These are phyloP conservation scores for Sarocladiaceae sp. DNA, from an alignment of 2,329 filamentous ascomycete genomes.

Conservation along the genomic window DNA sequence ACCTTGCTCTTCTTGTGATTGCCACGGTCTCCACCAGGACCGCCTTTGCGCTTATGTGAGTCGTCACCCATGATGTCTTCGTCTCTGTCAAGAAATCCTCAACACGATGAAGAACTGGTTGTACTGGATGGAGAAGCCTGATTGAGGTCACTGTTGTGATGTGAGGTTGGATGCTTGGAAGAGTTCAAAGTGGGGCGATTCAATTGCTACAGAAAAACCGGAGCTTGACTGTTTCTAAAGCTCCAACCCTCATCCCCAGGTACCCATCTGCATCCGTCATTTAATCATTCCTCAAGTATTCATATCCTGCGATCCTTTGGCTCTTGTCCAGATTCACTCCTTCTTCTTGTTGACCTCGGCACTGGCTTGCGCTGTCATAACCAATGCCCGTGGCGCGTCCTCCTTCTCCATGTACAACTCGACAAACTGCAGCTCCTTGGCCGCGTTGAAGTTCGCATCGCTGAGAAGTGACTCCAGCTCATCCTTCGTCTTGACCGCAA, in stretches of 20 bases:
- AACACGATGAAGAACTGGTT: too few species aligned
- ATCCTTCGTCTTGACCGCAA: slow-evolving; percentile 61
- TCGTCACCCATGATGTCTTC: slow-evolving; percentile 24
- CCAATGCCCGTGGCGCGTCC: slow-evolving; percentile 66
- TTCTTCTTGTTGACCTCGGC: slow-evolving; percentile 58
- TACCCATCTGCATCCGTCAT: not conserved
- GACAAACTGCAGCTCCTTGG: slow-evolving; percentile 59
- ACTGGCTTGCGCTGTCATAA: slow-evolving; percentile 63
- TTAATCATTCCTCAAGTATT: too few species aligned
- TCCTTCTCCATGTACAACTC: slow-evolving; percentile 76
- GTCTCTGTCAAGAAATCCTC: not conserved
- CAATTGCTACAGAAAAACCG: not conserved
- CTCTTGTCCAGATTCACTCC: slow-evolving; percentile 16
- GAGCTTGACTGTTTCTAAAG: not conserved
- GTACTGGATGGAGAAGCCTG: too few species aligned
- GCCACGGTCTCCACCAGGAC: slow-evolving; percentile 19
- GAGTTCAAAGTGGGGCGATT: not conserved
- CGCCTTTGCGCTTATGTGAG: slow-evolving; percentile 29
- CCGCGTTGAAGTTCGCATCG: slow-evolving; percentile 56
- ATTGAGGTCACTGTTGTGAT: too few species aligned
- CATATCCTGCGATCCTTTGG: not conserved
- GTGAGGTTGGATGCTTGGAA: not conserved
- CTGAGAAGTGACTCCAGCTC: slow-evolving; percentile 61
- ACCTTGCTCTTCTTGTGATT: slow-evolving; percentile 36
- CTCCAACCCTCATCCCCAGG: not conserved